phyloP scores from a whole-genome alignment of 108 stramenopile species.

The Thalassiosira profunda region DNA sequence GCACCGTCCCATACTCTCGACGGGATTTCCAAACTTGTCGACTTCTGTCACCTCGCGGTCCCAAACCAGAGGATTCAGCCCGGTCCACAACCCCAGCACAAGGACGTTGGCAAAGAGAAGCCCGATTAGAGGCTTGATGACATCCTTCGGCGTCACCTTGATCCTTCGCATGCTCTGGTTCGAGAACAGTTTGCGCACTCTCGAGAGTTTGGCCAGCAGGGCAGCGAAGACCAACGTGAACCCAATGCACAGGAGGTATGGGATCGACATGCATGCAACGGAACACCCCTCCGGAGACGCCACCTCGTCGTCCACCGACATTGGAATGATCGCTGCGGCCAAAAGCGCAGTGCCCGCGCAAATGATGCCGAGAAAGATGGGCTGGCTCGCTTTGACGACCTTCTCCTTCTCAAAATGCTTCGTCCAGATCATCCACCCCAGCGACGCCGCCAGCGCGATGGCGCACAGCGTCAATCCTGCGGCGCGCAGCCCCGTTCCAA shows the following conservation, averaged over 20 bases:
- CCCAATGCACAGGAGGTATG: conserved; percentile 26
- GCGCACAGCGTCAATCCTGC: conserved; percentile 6
- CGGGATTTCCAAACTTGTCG: conserved; percentile 30
- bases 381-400: conserved; percentile 63
- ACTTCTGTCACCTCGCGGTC: neutral
- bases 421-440: conserved; percentile 49
- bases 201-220: conserved; percentile 23
- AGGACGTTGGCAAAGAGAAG: conserved; percentile 39
- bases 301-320: conserved; percentile 19
- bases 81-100: conserved; percentile 45
- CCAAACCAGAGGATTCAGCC: conserved; percentile 6
- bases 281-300: conserved; percentile 7
- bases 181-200: conserved; percentile 11
- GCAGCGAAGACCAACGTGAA: conserved; percentile 26
- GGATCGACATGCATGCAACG: conserved; percentile 23
- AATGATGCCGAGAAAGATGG: conserved; percentile 53
- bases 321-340: conserved; percentile 41
- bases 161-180: conserved; percentile 40
- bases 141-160: conserved; percentile 51
- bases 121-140: conserved; percentile 50
- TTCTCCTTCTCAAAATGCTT: conserved; percentile 23
- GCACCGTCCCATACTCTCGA: conserved; percentile 31
- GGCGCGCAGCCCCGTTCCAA: conserved; percentile 1
- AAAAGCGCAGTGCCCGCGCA: conserved; percentile 40
- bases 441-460: conserved; percentile 16